Percentiles rank a stretch among this genome's conserved stretches.
Evolutionary conservation across 495 filamentous ascomycete species (phyloP).

Genomic region (Bathelium albidoporum): DNA sequence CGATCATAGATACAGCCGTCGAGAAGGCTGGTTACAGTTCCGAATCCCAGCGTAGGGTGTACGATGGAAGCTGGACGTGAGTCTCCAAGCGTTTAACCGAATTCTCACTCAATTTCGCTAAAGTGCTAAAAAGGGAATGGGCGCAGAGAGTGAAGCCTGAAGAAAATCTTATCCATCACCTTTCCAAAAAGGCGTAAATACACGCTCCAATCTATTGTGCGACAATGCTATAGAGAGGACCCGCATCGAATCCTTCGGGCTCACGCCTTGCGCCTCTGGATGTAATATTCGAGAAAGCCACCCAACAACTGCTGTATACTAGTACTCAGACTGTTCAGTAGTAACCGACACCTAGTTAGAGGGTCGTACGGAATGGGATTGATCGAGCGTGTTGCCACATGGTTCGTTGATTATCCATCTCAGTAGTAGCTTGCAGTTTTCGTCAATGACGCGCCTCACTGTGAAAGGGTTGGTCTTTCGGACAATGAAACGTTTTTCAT

Average conservation of each 20-base stretch:
- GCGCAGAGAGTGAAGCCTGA: conserved; percentile 18
- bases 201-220: too few species aligned
- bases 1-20: conserved; percentile 79
- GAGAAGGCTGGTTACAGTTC: conserved; percentile 63
- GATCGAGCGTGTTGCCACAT: not conserved
- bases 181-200: too few species aligned
- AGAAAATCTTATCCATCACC: conserved; percentile 20
- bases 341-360: too few species aligned
- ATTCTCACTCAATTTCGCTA: not conserved
- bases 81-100: not conserved
- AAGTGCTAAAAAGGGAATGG: conserved; percentile 14
- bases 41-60: conserved; percentile 54
- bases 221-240: too few species aligned
- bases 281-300: too few species aligned
- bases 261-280: too few species aligned
- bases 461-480: not conserved
- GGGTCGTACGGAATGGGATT: too few species aligned
- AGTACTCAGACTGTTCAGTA: too few species aligned
- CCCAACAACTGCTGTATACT: too few species aligned
- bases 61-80: conserved; percentile 90
- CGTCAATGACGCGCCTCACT: not conserved
- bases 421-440: not conserved
- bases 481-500: not conserved
- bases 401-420: not conserved
- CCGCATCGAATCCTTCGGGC: too few species aligned